phyloP scores from a whole-genome alignment of 2,329 filamentous ascomycete species.

The Rhytidhysteron rufulum region DNA sequence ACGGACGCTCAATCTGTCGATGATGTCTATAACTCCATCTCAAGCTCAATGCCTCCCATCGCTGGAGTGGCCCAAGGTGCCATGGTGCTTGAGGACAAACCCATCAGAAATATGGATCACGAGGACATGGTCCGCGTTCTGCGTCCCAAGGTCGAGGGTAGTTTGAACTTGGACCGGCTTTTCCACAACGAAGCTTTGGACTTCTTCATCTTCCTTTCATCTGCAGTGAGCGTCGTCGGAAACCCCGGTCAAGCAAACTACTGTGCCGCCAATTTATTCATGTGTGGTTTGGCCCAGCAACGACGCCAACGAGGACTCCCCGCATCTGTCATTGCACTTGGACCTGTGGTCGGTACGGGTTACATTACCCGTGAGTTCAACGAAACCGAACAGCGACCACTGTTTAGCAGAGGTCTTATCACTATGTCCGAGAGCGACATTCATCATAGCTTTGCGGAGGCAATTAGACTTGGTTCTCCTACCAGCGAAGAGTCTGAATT shows the following conservation, averaged over 20 bases:
- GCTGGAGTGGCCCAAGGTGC: conserved; percentile 18
- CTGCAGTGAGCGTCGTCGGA: conserved; percentile 9
- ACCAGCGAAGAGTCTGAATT: conserved; percentile 1
- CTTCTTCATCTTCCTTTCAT: conserved; percentile 24
- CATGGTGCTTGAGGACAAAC: conserved; percentile 14
- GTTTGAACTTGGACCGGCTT: conserved; percentile 10
- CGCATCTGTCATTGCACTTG: conserved; percentile 38
- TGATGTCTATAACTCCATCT: conserved; percentile 3
- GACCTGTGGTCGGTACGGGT: conserved; percentile 40
- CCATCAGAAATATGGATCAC: conserved; percentile 9
- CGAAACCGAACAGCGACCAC: not conserved
- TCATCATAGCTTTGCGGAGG: not conserved
- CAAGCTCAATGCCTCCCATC: conserved; percentile 7
- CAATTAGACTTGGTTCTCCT: not conserved
- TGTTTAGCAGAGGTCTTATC: no score
- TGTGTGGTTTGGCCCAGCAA: conserved; percentile 36
- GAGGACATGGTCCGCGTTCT: conserved; percentile 7
- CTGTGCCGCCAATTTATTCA: conserved; percentile 30
- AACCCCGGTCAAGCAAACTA: conserved; percentile 18
- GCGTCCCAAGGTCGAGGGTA: conserved; percentile 15
- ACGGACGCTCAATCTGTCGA: not conserved
- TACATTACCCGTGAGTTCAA: conserved; percentile 26
- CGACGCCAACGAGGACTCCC: conserved; percentile 36
- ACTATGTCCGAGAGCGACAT: not conserved
- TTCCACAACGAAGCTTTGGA: conserved; percentile 12